phyloP scores from a whole-genome alignment of 208 protist species.

The Polymyxa betae region DNA sequence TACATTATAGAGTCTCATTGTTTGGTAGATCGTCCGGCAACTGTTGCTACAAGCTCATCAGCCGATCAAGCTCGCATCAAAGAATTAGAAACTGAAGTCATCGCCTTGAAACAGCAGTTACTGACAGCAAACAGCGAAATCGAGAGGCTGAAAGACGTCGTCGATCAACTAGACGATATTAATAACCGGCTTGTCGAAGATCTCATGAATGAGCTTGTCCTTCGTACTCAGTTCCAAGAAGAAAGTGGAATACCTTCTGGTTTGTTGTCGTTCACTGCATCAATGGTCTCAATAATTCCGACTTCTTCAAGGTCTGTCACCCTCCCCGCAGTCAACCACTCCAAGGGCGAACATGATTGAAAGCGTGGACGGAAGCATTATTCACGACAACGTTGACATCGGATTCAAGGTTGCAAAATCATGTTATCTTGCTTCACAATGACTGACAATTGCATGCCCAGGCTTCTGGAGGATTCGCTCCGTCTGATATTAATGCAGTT shows the following conservation, averaged over 20 bases:
- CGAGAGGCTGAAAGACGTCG: constrained; percentile 24
- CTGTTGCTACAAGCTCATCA: neutral
- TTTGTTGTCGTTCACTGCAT: neutral
- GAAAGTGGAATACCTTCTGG: neutral
- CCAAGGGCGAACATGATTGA: neutral
- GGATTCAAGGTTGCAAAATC: neutral
- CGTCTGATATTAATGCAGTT: neutral
- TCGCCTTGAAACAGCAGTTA: neutral
- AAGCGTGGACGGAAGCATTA: neutral
- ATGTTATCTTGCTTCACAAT: neutral
- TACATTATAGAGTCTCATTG: too few relatives aligned
- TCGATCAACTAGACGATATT: constrained; percentile 50
- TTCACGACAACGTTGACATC: neutral
- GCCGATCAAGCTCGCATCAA: neutral
- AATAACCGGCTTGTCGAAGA: constrained; percentile 51
- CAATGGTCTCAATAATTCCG: neutral
- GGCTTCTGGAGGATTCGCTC: constrained; percentile 24
- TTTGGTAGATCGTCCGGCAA: neutral
- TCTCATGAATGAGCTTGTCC: constrained; percentile 51
- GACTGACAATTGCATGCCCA: neutral
- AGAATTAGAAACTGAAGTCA: neutral
- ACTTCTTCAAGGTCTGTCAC: neutral
- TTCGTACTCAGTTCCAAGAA: constrained; percentile 16
- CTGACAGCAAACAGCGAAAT: constrained; percentile 1
- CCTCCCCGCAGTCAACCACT: neutral